Evolutionary conservation across 345 rosid genomes (phyloP), one percentile per base, ranked within the genome.

Genomic region (Rhodomyrtus tomentosa): DNA sequence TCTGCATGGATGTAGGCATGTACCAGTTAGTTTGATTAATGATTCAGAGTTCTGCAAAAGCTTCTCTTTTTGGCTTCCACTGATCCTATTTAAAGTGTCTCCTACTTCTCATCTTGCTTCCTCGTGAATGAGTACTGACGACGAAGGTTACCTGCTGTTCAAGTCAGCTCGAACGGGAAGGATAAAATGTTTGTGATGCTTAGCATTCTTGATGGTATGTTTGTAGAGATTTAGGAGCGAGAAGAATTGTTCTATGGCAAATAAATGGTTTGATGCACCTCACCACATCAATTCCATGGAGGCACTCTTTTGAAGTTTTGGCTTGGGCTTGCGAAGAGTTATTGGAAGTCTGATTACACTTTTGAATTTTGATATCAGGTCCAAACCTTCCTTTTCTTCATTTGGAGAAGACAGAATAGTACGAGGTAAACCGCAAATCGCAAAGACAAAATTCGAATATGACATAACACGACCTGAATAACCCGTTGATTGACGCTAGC

Each of bases 401-500:
- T 24, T 68, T 7, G 45, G 45, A 36, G 6, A 1, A 22, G 10
- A 18, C 24, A 16, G 5, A 16, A 8, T 32, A 0, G 5, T 16
- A 32, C 24, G 0, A 16, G 76, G 42, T 3, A 38, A 68, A 32
- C 9, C 32, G 22, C 76, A 1, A 16, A 32, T 36, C 6, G 18
- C 1, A 18, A 18, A 36, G 22, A 62, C 6, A 62, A 32, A 62
- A 32, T 29, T 62, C 42, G 42, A 59, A 29, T n/a, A 1, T 59
- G 10, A 16, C 42, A 32, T 10, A 0, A 32, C 0, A 18, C 6
- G 42, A 0, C 0, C 21, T 18, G 0, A 32, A 68, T 36, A 18
- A 68, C 24, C 24, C 13, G 3, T 32, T 42, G 74, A 59, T 0
- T 40, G 3, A 15, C 0, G 40, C 40, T 27, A 58, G 11, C 62